Conservation (phyloP, 2,329 filamentous ascomycete genomes). For the Venturia carpophila region DNA sequence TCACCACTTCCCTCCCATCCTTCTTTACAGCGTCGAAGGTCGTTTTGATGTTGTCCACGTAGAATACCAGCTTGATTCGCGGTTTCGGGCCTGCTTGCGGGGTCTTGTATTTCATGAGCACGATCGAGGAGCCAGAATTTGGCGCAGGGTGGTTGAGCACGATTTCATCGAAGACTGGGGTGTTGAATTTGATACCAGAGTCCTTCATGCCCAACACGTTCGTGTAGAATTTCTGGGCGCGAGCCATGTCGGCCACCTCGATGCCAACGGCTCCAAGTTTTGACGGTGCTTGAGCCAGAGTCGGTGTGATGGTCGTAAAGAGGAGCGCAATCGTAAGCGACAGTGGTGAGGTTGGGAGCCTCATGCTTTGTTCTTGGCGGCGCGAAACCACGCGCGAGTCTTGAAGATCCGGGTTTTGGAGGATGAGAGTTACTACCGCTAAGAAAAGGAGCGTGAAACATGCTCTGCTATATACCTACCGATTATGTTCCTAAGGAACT, state of each 20-base stretch:
- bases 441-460: background rate
- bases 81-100: background rate
- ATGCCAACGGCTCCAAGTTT: conserved; percentile 17
- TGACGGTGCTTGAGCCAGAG: conserved; percentile 11
- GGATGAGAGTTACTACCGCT: background rate
- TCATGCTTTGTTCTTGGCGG: background rate
- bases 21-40: conserved; percentile 6
- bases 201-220: conserved; percentile 11
- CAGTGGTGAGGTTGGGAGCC: background rate
- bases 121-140: conserved; percentile 11
- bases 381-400: background rate
- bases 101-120: conserved; percentile 18
- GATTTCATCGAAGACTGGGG: conserved; percentile 14
- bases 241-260: conserved; percentile 10
- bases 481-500: too few species aligned
- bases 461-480: too few species aligned
- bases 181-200: conserved; percentile 9
- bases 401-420: background rate
- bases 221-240: conserved; percentile 15
- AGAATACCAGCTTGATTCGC: conserved; percentile 17
- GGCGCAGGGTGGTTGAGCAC: conserved; percentile 13
- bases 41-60: conserved; percentile 15
- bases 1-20: conserved; percentile 12
- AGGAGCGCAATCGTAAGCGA: background rate
- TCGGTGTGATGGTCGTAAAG: background rate